Base-by-base conservation (phyloP, 2,329 filamentous ascomycete genomes). In the Aspergillus felis region DNA sequence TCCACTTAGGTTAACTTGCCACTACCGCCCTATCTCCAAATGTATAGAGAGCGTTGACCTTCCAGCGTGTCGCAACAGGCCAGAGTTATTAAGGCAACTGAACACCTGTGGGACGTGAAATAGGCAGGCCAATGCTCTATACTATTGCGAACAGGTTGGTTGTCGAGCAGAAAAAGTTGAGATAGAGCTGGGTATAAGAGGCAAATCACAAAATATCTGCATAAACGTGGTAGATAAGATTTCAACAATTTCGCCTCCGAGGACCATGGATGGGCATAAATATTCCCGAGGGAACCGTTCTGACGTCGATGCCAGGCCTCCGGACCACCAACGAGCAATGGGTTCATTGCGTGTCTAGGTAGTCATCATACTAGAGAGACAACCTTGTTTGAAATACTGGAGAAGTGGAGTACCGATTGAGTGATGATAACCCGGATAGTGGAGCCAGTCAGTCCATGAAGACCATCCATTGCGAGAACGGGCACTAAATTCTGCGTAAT, bases 241-340 rank as follows among this genome's bases (percentile, higher is more conserved):
- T 27, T 27, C 22, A 27, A 27, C 12, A 17, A 24, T 27, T 27
- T 47, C 44, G 44, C 44, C 44, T 47, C 24, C 44, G 10, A 25
- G 44, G 20, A 47, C 44, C 44, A 47, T 47, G 22, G 44, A 14
- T 47, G 24, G 12, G 50, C 28, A 51, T 38, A 51, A 14, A 24
- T 47, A 47, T 47, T 55, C 47, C 53, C 53, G 57, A 49, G 38
- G 54, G 49, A 52, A 27, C 51, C 50, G 27, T 49, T 59, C 51
- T 59, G 57, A 57, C 57, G 55, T 59, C 55, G 54, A 54, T 27
- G 56, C 50, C 41, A 50, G 29, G 49, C 47, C 51, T 44, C 51
- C 32, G 42, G 24, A 29, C 28, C 27, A 22, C 22, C 41, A 47
- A 47, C 44, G 14, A 27, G 44, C 32, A n/a, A 14, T 47, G n/a